Conservation (phyloP, 2,329 filamentous ascomycete species). For the Beauveria sp. region DNA sequence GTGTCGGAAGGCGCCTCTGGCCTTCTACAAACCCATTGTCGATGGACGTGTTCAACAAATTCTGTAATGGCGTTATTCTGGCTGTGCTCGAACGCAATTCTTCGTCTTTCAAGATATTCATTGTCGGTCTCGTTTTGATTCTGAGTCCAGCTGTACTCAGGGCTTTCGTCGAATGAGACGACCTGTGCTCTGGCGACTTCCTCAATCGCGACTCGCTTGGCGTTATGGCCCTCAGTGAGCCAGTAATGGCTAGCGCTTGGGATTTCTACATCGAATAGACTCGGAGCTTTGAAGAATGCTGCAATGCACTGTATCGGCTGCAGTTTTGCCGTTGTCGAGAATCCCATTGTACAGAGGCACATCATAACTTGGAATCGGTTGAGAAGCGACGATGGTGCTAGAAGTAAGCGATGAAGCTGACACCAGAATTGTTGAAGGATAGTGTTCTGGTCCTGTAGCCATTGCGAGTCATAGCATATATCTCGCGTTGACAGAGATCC, state of each 20-base stretch:
- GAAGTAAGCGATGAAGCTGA: neutral
- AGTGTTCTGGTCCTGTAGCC: neutral
- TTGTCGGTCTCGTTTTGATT: neutral
- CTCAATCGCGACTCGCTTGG: neutral
- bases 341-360: neutral
- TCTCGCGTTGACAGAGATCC: neutral
- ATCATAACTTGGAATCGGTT: constrained; percentile 4
- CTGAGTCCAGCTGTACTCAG: neutral
- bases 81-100: neutral
- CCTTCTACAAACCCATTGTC: neutral
- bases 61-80: neutral
- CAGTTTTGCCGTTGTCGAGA: neutral
- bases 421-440: neutral
- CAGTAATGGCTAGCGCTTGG: neutral
- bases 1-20: neutral
- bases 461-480: neutral
- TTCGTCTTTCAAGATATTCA: neutral
- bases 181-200: neutral
- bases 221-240: neutral
- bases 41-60: neutral
- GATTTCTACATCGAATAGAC: neutral
- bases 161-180: neutral
- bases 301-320: neutral
- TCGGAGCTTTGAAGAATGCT: neutral
- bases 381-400: neutral